phyloP scores from a whole-genome alignment of 1,139 yeast genomes.

The Zygosaccharomyces sapae region DNA sequence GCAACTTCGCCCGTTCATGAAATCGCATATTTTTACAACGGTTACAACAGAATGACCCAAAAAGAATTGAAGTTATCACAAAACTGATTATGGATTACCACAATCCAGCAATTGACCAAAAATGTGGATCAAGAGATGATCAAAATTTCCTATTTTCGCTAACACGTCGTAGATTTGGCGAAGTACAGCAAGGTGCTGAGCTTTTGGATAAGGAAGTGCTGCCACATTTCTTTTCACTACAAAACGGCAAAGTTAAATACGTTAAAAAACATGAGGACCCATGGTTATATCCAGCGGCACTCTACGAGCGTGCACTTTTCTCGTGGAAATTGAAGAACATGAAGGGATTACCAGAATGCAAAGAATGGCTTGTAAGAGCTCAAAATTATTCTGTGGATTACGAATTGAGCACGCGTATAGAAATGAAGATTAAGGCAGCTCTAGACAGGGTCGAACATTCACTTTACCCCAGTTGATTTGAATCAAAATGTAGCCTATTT shows the following conservation, averaged over 20 bases:
- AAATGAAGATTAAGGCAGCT: slow-evolving; percentile 88
- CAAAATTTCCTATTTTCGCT: slow-evolving; percentile 62
- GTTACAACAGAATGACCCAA: slow-evolving; percentile 77
- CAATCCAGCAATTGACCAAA: slow-evolving; percentile 32
- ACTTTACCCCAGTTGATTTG: slow-evolving; percentile 10
- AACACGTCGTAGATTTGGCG: slow-evolving; percentile 61
- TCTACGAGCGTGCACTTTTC: slow-evolving; percentile 81
- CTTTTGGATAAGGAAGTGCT: slow-evolving; percentile 60
- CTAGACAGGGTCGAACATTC: slow-evolving; percentile 56
- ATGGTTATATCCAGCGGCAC: slow-evolving; percentile 82
- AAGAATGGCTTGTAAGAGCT: slow-evolving; percentile 69
- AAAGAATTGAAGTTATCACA: slow-evolving; percentile 55
- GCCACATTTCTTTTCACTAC: slow-evolving; percentile 31
- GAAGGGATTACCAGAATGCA: slow-evolving; percentile 51
- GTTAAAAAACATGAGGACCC: slow-evolving; percentile 61
- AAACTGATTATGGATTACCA: slow-evolving; percentile 41
- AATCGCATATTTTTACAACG: slow-evolving; percentile 86
- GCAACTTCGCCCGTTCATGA: slow-evolving; percentile 88
- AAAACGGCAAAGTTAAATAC: slow-evolving; percentile 38
- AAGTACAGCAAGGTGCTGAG: slow-evolving; percentile 54
- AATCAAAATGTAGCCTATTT: neutral
- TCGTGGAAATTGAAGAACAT: slow-evolving; percentile 65
- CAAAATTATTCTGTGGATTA: slow-evolving; percentile 80
- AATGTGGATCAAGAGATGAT: slow-evolving; percentile 63
- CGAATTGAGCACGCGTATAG: slow-evolving; percentile 85